phyloP scores from a whole-genome alignment of 1,284 basidiomycete species.

The Takashimella koratensis region DNA sequence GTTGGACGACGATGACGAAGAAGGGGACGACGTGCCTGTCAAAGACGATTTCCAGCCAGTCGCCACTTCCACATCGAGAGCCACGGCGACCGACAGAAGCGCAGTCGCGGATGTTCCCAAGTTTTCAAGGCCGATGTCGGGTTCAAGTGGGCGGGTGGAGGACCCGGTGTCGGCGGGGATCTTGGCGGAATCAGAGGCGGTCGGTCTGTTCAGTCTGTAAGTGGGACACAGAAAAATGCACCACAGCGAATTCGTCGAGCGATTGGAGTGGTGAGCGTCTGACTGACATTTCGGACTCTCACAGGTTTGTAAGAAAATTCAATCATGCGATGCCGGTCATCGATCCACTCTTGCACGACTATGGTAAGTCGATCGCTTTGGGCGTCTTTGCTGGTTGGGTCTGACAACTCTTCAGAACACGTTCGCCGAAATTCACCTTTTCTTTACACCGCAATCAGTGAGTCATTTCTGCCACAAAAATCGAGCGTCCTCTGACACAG shows the following conservation, averaged over 20 bases:
- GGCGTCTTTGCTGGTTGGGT: not conserved
- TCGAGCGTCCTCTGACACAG: not conserved
- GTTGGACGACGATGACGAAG: constrained; percentile 17
- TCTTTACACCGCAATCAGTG: constrained; percentile 33
- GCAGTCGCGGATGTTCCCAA: too few relatives aligned
- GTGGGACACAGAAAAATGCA: constrained; percentile 11
- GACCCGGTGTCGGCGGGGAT: constrained; percentile 31
- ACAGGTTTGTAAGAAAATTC: constrained; percentile 28
- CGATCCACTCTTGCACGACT: constrained; percentile 26
- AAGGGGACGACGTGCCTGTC: constrained; percentile 11
- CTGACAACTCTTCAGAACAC: constrained; percentile 13
- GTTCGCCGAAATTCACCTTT: constrained; percentile 30
- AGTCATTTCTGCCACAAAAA: constrained; percentile 5
- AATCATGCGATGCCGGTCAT: constrained; percentile 27
- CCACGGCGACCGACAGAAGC: too few relatives aligned
- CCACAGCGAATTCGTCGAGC: too few relatives aligned
- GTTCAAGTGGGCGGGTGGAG: too few relatives aligned
- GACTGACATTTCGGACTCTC: not conserved
- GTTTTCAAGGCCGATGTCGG: too few relatives aligned
- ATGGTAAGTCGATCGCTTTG: constrained; percentile 7
- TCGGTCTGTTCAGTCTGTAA: constrained; percentile 28
- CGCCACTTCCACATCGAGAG: too few relatives aligned
- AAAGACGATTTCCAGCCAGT: too few relatives aligned
- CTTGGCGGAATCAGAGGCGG: constrained; percentile 26
- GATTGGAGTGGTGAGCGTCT: not conserved